phyloP scores from a whole-genome alignment of 441 rosid species.

The Bocquillonia castaneifolia region DNA sequence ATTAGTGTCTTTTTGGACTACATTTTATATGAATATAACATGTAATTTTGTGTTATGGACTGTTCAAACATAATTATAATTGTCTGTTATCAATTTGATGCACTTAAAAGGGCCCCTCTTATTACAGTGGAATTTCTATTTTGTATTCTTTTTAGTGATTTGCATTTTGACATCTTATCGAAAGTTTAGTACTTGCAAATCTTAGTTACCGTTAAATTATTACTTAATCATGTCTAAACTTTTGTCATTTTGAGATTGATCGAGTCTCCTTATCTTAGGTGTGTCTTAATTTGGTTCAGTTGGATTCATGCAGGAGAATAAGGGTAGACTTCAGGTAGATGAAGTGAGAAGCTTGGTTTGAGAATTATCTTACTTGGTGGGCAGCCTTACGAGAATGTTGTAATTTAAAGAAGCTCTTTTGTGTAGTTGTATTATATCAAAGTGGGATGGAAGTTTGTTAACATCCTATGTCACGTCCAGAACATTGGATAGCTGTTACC shows the following conservation, averaged over 20 bases:
- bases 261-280: background rate
- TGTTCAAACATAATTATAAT: constrained; percentile 12
- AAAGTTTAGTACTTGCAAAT: background rate
- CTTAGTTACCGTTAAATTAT: background rate
- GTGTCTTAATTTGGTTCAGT: constrained; percentile 18
- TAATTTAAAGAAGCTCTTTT: constrained; percentile 2
- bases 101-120: background rate
- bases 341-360: constrained; percentile 2
- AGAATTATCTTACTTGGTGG: constrained; percentile 6
- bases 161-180: background rate
- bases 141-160: background rate
- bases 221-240: background rate
- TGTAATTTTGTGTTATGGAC: background rate
- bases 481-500: constrained; percentile 7
- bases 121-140: background rate
- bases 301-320: constrained; percentile 11
- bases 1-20: background rate
- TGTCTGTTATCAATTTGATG: constrained; percentile 1
- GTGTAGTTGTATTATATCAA: background rate
- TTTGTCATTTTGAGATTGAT: background rate
- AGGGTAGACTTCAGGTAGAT: background rate
- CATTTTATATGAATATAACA: background rate
- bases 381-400: constrained; percentile 4
- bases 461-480: constrained; percentile 11
- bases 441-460: constrained; percentile 13